These are phyloP conservation scores for Mortierella polycephala DNA, from an alignment of 371 early-diverging fungal species.

Conservation along the genomic window DNA sequence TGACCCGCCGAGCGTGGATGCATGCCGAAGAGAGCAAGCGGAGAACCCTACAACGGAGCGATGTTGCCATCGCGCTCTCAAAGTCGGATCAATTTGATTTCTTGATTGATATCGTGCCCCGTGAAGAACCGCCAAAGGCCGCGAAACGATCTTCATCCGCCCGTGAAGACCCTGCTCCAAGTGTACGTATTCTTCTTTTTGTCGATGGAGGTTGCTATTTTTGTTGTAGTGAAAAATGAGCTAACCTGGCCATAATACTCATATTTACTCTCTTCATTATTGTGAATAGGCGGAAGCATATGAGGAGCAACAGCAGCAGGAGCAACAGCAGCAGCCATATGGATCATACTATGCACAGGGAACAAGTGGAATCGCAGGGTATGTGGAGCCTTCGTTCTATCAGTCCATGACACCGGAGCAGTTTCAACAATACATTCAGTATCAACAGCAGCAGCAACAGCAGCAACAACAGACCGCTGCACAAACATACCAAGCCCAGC, in stretches of 20 bases:
- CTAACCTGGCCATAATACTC: no score
- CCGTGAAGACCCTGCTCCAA: slow-evolving; percentile 36
- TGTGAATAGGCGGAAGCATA: slow-evolving; percentile 18
- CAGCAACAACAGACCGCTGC: slow-evolving; percentile 29
- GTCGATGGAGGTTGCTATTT: neutral
- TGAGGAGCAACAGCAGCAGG: slow-evolving; percentile 14
- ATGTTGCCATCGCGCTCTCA: slow-evolving; percentile 83
- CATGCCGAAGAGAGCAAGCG: slow-evolving; percentile 93
- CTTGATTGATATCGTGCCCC: slow-evolving; percentile 90
- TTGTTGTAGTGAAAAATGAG: neutral
- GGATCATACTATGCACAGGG: slow-evolving; percentile 34
- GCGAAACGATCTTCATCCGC: slow-evolving; percentile 21
- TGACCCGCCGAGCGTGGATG: slow-evolving; percentile 93
- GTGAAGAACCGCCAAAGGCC: slow-evolving; percentile 64
- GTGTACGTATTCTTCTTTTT: slow-evolving; percentile 9
- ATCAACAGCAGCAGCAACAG: slow-evolving; percentile 14
- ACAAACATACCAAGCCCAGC: slow-evolving; percentile 37
- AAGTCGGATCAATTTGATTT: slow-evolving; percentile 93
- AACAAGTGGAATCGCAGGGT: slow-evolving; percentile 34
- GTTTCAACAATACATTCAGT: slow-evolving; percentile 51
- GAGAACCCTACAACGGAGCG: slow-evolving; percentile 89
- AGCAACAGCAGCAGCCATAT: slow-evolving; percentile 31
- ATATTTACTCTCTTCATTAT: neutral
- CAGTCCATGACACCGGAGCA: slow-evolving; percentile 47
- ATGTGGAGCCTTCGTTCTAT: slow-evolving; percentile 30